Evolutionary conservation across 2,329 filamentous ascomycete genomes (phyloP).

Genomic region (Cercospora sesami): DNA sequence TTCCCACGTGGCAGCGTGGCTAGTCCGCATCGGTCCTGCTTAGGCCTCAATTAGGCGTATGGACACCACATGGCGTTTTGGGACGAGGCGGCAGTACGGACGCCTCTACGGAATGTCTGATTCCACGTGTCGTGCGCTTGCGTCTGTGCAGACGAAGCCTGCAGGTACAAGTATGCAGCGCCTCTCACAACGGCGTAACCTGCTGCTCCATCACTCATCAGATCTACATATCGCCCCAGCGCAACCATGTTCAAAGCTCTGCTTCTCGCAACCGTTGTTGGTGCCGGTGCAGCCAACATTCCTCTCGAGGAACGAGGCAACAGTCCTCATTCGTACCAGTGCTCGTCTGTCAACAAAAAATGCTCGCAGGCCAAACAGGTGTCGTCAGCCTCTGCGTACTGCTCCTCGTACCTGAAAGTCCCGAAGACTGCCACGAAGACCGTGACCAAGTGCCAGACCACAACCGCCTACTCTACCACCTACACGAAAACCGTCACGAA

Average conservation of each 20-base stretch:
- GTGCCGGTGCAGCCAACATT: not conserved
- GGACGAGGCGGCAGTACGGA: not conserved
- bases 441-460: not conserved
- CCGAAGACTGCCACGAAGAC: not conserved
- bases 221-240: not conserved
- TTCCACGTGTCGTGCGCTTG: not conserved
- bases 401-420: not conserved
- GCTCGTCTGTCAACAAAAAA: not conserved
- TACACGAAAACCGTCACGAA: not conserved
- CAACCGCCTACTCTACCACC: not conserved
- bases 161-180: not conserved
- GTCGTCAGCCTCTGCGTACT: not conserved
- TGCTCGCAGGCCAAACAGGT: constrained; percentile 1
- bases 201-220: not conserved
- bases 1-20: not conserved
- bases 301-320: not conserved
- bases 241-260: not conserved
- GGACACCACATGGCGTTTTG: not conserved
- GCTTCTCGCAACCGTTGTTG: not conserved
- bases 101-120: not conserved
- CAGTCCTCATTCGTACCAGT: not conserved
- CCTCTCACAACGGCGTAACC: not conserved
- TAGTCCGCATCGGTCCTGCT: not conserved
- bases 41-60: not conserved
- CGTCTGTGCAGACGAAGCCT: not conserved